Evolutionary conservation across 352 stramenopile species (phyloP).

Genomic region (Pythium sp.): DNA sequence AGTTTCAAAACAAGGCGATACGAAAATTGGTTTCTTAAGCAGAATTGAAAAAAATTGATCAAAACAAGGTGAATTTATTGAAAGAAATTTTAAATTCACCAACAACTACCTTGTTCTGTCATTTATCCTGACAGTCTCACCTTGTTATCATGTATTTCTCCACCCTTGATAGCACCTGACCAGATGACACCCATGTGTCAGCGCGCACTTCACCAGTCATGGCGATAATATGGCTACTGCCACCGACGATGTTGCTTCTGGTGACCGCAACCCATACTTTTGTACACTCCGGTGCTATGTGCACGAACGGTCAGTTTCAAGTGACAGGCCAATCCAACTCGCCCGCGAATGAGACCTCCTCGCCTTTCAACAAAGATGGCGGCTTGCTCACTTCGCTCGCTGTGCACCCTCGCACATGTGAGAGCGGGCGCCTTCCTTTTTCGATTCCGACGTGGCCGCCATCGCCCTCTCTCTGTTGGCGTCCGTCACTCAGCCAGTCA

Average conservation of each 20-base stretch:
- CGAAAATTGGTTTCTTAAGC: neutral
- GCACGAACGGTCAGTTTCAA: neutral
- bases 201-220: neutral
- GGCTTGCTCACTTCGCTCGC: neutral
- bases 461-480: neutral
- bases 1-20: neutral
- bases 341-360: neutral
- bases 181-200: neutral
- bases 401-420: neutral
- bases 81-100: neutral
- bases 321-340: neutral
- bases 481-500: no score
- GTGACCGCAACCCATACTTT: neutral
- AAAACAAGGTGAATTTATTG: neutral
- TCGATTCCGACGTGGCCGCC: conserved; percentile 1
- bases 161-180: neutral
- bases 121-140: neutral
- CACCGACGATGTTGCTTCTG: neutral
- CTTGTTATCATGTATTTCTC: neutral
- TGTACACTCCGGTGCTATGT: neutral
- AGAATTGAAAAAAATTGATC: neutral
- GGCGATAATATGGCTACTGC: neutral
- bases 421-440: neutral
- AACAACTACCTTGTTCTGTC: neutral
- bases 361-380: neutral